Conservation (phyloP, 257 asterid species). For the Cordia subcordata region DNA sequence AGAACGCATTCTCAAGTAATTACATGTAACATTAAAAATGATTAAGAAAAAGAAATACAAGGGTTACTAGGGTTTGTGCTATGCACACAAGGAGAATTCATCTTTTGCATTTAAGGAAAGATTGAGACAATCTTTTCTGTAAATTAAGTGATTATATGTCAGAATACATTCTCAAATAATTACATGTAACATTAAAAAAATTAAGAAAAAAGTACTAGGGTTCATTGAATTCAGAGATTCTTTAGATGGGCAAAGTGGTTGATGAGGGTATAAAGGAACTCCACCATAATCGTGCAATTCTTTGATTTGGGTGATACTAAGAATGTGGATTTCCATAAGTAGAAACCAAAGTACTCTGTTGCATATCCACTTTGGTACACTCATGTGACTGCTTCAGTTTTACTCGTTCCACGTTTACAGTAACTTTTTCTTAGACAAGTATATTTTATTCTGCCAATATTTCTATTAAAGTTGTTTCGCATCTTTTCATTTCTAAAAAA, state of each 20-base stretch:
- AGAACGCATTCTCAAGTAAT: conserved; percentile 13
- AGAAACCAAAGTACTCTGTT: conserved; percentile 14
- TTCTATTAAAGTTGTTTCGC: too few relatives aligned
- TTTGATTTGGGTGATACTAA: conserved; percentile 12
- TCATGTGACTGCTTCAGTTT: not conserved
- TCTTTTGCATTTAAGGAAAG: conserved; percentile 21
- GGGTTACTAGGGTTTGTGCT: conserved; percentile 19
- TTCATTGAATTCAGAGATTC: conserved; percentile 20
- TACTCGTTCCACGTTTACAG: conserved; percentile 3
- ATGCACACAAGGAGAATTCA: conserved; percentile 21
- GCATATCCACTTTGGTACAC: not conserved
- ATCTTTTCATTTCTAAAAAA: too few relatives aligned
- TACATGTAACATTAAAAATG: not conserved
- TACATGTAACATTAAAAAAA: not conserved
- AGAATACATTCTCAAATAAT: conserved; percentile 15
- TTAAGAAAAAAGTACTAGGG: not conserved
- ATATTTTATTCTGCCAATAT: too few relatives aligned
- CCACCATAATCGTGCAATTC: conserved; percentile 39
- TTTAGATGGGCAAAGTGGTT: conserved; percentile 11
- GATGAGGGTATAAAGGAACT: conserved; percentile 43
- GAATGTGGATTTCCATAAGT: conserved; percentile 14
- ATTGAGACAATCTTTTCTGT: conserved; percentile 6
- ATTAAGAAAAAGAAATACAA: conserved; percentile 2
- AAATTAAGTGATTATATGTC: conserved; percentile 1
- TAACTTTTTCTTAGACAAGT: not conserved